Evolutionary conservation across 2,329 filamentous ascomycete genomes (phyloP).

Genomic region (Clathrospora elynae): DNA sequence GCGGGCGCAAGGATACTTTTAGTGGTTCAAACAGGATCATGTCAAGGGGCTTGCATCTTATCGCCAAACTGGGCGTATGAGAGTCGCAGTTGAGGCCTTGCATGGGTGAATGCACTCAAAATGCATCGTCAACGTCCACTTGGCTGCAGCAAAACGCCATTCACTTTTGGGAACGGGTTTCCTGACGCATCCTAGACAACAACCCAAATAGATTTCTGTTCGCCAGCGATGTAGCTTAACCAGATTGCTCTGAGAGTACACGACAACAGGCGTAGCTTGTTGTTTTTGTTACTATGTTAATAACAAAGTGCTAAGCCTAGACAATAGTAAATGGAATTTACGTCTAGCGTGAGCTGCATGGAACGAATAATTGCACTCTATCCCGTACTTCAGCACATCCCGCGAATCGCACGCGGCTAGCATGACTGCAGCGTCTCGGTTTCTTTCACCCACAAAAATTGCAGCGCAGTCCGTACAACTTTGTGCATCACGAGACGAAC

Average conservation of each 20-base stretch:
- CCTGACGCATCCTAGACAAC: too few species aligned
- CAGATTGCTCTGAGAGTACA: too few species aligned
- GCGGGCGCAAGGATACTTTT: conserved; percentile 36
- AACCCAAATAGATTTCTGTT: too few species aligned
- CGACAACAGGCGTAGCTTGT: too few species aligned
- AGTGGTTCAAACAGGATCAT: conserved; percentile 36
- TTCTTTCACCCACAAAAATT: conserved; percentile 22
- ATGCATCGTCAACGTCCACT: conserved; percentile 25
- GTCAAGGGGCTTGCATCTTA: conserved; percentile 41
- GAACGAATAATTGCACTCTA: conserved; percentile 12
- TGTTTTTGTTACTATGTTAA: too few species aligned
- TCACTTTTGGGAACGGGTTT: conserved; percentile 15
- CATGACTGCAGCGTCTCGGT: conserved; percentile 34
- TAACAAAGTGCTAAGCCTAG: conserved; percentile 8
- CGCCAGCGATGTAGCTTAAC: too few species aligned
- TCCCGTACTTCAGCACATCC: conserved; percentile 31
- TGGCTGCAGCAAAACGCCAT: conserved; percentile 31
- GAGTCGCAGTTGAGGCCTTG: conserved; percentile 28
- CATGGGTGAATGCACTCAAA: conserved; percentile 24
- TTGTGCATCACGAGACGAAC: conserved; percentile 40
- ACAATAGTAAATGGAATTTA: conserved; percentile 12
- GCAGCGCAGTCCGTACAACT: conserved; percentile 25
- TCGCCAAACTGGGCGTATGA: conserved; percentile 32
- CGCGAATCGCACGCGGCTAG: conserved; percentile 31
- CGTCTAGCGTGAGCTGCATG: conserved; percentile 14